Percentiles rank a stretch among this genome's conserved stretches.
Evolutionary conservation across 768 basidiomycete species (phyloP).

Genomic region (Calvatia gigantea): DNA sequence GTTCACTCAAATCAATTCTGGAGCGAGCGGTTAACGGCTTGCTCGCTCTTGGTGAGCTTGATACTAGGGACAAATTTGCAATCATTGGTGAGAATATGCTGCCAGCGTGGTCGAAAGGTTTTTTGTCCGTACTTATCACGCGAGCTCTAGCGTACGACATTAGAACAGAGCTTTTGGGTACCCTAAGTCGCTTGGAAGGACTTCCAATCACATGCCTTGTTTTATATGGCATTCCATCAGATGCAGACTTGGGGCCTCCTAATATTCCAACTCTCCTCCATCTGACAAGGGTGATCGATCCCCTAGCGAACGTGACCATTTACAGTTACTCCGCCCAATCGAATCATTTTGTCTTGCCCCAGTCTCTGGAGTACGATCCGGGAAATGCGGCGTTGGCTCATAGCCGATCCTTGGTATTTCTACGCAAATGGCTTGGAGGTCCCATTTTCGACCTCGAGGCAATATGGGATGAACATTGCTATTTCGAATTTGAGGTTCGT

Average conservation of each 20-base stretch:
- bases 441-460: conserved; percentile 54
- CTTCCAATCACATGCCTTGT: conserved; percentile 30
- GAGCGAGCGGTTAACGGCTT: conserved; percentile 32
- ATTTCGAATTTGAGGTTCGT: conserved; percentile 48
- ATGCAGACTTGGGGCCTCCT: conserved; percentile 9
- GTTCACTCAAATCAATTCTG: conserved; percentile 25
- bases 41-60: conserved; percentile 31
- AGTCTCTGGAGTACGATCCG: conserved; percentile 35
- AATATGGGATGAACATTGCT: conserved; percentile 60
- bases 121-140: background rate
- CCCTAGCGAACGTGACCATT: conserved; percentile 19
- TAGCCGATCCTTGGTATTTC: conserved; percentile 41
- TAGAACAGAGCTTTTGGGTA: conserved; percentile 22
- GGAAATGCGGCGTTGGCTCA: conserved; percentile 41
- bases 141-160: conserved; percentile 29
- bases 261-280: conserved; percentile 36
- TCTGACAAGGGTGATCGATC: conserved; percentile 19
- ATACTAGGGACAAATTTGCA: conserved; percentile 40
- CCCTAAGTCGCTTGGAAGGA: conserved; percentile 25
- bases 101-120: background rate
- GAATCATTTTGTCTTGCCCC: conserved; percentile 41
- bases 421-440: conserved; percentile 42
- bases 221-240: conserved; percentile 30
- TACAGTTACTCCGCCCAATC: conserved; percentile 31
- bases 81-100: conserved; percentile 33